Evolutionary conservation across 352 stramenopile genomes (phyloP), one percentile per base, ranked within the genome.

Genomic region (Phytophthora sojae): DNA sequence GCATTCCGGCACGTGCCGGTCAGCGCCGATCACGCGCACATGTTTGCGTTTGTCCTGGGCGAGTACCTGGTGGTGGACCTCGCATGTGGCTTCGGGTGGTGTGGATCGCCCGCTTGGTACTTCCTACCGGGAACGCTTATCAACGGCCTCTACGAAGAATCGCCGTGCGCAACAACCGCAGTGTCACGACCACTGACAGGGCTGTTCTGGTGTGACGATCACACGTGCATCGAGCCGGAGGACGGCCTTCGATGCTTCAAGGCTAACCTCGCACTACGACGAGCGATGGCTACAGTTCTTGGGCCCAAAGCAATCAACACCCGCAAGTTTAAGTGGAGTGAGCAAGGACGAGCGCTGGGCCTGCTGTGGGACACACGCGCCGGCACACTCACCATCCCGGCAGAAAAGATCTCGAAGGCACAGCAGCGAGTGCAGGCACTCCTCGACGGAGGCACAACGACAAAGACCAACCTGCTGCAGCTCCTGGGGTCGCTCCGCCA

Each of bases 211-310:
- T 64, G 56, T 39, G 57, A 50, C 19, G 45, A 64, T 11, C 44
- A 47, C 17, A 26, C 29, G 2, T 59, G 53, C 19, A 7, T 47
- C 4, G 53, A 59, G 42, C 8, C 12, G 14, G 53, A 59, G 5
- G n/a, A 25, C 6, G 53, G 19, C 9, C 3, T 9, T 8, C 30
- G 53, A 4, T 32, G 32, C 9, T 30, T 47, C n/a, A 1, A 30
- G 5, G 53, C 53, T 17, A 47, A 59, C 30, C 19, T 59, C 6
- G 4, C 53, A 17, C 30, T 59, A n/a, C 53, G 53, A 11, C n/a
- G 53, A 30, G 53, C 53, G 4, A 64, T 64, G 57, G 42, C 23
- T 21, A 55, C 57, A 14, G 25, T 64, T 6, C 42, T 64, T 8
- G 53, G 30, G 2, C 30, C 53, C 1, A n/a, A 15, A 14, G 30